Base-by-base conservation (phyloP, 148 eudicot species). In the Chenopodium quinoa region DNA sequence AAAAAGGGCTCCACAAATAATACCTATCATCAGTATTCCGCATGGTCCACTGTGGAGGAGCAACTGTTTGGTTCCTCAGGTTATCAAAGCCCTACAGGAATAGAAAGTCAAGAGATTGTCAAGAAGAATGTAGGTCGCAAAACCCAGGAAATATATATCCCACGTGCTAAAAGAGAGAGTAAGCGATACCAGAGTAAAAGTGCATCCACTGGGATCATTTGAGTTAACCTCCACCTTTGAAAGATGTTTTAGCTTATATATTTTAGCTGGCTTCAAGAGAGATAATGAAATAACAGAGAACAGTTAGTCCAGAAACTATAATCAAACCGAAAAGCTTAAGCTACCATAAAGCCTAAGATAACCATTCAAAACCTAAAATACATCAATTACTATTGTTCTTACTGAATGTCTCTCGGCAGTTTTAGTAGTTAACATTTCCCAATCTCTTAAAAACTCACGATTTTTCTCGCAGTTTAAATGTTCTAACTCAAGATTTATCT, bases 21-120 rank as follows among this genome's bases (percentile, higher is more conserved):
- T 84, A 96, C 99, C 99, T 93, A 89, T 96, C 99, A 90, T 96
- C 97, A 85, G 86, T 85, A 86, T 92, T 96, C 71, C 99, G 95
- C 99, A 96, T 96, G 27, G 99, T 93, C 99, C 99, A 96, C 79
- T 93, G 98, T 84, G 99, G 90, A 62, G 98, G 97, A 32, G 98
- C 90, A 83, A 94, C 95, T 82, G 90, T 89, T 83, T 93, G 99
- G 89, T 87, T 93, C 85, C 99, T 87, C n/a, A 96, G 93, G 89
- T 96, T 96, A 84, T 96, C 99, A 90, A 96, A 96, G 17, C 99
- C 99, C 99, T 96, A 77, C 10, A 84, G 32, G 27, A 34, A 54
- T 23, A 1, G 22, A 79, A 70, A 71, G 9, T 48, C 40, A 48
- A 19, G 11, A n/a, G 34, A 34, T 77, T 37, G 23, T 46, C 40